phyloP scores from a whole-genome alignment of 2,329 filamentous ascomycete species.

The Phoma sp. region DNA sequence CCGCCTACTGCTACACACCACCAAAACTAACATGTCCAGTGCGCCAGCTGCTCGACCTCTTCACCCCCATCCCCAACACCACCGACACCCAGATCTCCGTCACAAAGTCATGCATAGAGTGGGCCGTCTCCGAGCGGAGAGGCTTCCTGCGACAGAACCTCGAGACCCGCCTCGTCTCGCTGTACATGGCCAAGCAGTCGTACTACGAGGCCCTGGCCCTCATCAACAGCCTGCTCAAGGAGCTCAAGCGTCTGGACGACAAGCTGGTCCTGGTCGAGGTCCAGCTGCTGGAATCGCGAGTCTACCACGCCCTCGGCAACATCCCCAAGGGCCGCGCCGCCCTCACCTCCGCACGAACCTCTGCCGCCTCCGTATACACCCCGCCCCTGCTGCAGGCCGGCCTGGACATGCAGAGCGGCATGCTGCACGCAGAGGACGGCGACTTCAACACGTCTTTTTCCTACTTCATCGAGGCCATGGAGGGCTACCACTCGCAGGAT shows the following conservation, averaged over 20 bases:
- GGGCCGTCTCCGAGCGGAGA: conserved; percentile 92
- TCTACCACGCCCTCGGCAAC: conserved; percentile 97
- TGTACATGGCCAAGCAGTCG: conserved; percentile 96
- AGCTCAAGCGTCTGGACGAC: conserved; percentile 97
- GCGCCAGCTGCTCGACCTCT: conserved; percentile 93
- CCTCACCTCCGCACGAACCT: conserved; percentile 90
- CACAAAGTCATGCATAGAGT: conserved; percentile 99
- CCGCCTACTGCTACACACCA: rapidly evolving
- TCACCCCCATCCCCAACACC: conserved; percentile 91
- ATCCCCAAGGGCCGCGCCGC: conserved; percentile 94
- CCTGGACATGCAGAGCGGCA: conserved; percentile 98
- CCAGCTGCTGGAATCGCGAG: conserved; percentile 92
- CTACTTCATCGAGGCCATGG: conserved; percentile 98
- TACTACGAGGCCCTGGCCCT: conserved; percentile 97
- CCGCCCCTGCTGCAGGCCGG: conserved; percentile 93
- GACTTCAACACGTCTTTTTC: conserved; percentile 99
- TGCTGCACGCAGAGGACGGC: conserved; percentile 97
- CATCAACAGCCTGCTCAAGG: conserved; percentile 93
- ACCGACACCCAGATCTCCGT: conserved; percentile 93
- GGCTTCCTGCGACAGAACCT: conserved; percentile 98
- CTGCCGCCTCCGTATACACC: conserved; percentile 95
- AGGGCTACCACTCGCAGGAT: conserved; percentile 94
- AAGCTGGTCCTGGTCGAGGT: conserved; percentile 98
- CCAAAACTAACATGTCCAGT: conserved; percentile 61
- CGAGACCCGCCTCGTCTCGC: conserved; percentile 88